These are phyloP conservation scores for Didymella exigua DNA, from an alignment of 2,329 filamentous ascomycete species.

Conservation along the genomic window DNA sequence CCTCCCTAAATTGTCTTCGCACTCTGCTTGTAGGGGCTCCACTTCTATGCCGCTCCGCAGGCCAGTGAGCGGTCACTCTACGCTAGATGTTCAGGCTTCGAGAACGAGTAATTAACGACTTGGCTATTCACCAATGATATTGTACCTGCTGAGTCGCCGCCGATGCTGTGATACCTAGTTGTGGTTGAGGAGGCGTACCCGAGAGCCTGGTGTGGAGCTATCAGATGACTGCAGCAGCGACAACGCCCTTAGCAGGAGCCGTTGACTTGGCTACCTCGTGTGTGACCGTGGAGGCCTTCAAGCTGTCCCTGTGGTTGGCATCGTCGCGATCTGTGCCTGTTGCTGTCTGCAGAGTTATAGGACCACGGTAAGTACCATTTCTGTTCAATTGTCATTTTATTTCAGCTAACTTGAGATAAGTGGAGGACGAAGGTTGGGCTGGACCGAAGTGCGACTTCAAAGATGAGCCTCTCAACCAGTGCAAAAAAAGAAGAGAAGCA, in stretches of 20 bases:
- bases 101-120: not conserved
- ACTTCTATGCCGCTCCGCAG: conserved; percentile 20
- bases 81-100: not conserved
- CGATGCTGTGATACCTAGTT: not conserved
- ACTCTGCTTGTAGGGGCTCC: not conserved
- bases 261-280: not conserved
- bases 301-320: not conserved
- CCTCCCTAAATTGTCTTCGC: conserved; percentile 17
- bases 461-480: too few relatives aligned
- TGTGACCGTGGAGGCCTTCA: not conserved
- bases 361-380: too few relatives aligned
- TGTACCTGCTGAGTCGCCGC: not conserved
- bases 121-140: conserved; percentile 3
- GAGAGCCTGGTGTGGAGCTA: not conserved
- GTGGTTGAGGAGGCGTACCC: conserved; percentile 5
- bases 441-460: too few relatives aligned
- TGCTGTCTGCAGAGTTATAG: not conserved
- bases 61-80: conserved; percentile 12
- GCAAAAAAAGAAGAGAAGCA: too few relatives aligned
- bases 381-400: too few relatives aligned
- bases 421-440: too few relatives aligned
- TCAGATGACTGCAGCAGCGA: not conserved
- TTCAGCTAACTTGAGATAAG: too few relatives aligned
- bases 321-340: not conserved
- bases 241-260: not conserved